phyloP scores from a whole-genome alignment of 2,329 filamentous ascomycete species.

The Colletotrichum sublineola region DNA sequence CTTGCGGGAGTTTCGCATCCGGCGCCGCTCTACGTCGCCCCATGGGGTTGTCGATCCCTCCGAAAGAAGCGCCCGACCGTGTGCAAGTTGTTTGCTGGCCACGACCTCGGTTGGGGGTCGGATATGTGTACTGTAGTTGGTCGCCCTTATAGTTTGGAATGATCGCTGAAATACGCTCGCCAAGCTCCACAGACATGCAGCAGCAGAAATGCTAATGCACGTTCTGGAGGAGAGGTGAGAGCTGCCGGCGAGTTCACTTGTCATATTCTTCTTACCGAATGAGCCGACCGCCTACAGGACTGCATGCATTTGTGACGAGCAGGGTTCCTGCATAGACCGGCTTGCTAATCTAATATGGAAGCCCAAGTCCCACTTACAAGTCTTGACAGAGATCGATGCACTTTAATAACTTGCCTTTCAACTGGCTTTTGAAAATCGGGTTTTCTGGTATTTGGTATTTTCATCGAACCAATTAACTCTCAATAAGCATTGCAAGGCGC shows the following conservation, averaged over 20 bases:
- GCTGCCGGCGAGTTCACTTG: background rate
- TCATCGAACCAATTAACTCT: no score
- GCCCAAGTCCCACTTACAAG: background rate
- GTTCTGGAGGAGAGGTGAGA: no score
- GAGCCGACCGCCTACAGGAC: no score
- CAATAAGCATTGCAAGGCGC: background rate
- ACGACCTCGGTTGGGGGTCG: background rate
- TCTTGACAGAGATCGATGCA: background rate
- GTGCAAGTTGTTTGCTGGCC: constrained; percentile 18
- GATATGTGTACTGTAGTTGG: no score
- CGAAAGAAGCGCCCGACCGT: constrained; percentile 3
- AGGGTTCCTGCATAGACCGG: background rate
- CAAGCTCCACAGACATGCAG: background rate
- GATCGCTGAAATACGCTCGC: constrained; percentile 1
- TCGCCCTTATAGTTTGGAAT: background rate
- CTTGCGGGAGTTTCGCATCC: constrained; percentile 31
- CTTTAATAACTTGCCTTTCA: background rate
- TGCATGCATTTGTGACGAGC: no score
- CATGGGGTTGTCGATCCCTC: constrained; percentile 24
- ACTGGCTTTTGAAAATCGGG: background rate
- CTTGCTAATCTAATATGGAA: background rate
- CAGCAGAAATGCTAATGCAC: background rate
- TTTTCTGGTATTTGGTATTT: background rate
- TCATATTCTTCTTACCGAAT: background rate
- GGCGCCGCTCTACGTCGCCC: constrained; percentile 18